phyloP scores from a whole-genome alignment of 2,329 filamentous ascomycete species.

The Aspergillus sp. region DNA sequence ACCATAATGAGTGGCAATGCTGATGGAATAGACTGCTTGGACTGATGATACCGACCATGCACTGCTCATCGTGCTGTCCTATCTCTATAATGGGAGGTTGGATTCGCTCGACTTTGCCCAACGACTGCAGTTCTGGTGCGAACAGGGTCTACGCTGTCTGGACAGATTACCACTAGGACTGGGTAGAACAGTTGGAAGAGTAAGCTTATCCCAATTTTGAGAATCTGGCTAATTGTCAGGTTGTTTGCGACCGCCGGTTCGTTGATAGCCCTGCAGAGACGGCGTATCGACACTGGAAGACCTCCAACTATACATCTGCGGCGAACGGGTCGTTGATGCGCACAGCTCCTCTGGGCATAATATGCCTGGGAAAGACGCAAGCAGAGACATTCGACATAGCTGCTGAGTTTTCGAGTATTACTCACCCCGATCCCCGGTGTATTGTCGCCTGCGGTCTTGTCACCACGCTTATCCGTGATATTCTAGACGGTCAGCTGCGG shows the following conservation, averaged over 20 bases:
- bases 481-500: not conserved
- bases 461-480: not conserved
- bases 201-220: accelerated
- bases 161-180: not conserved
- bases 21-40: not conserved
- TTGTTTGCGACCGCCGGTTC: not conserved
- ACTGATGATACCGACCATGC: not conserved
- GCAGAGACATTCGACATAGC: not conserved
- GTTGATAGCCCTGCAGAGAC: not conserved
- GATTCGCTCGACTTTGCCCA: not conserved
- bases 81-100: not conserved
- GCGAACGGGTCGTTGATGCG: not conserved
- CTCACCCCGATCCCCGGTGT: not conserved
- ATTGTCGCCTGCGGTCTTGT: not conserved
- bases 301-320: not conserved
- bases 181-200: not conserved
- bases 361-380: not conserved
- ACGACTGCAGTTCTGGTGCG: constrained; percentile 2
- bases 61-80: not conserved
- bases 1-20: not conserved
- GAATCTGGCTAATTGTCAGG: not conserved
- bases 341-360: not conserved
- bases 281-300: not conserved
- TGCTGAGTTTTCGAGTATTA: not conserved
- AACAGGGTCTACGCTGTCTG: constrained; percentile 3